Base-by-base conservation (phyloP, 208 protist genomes). In the Herpetomonas samuelpessoai region DNA sequence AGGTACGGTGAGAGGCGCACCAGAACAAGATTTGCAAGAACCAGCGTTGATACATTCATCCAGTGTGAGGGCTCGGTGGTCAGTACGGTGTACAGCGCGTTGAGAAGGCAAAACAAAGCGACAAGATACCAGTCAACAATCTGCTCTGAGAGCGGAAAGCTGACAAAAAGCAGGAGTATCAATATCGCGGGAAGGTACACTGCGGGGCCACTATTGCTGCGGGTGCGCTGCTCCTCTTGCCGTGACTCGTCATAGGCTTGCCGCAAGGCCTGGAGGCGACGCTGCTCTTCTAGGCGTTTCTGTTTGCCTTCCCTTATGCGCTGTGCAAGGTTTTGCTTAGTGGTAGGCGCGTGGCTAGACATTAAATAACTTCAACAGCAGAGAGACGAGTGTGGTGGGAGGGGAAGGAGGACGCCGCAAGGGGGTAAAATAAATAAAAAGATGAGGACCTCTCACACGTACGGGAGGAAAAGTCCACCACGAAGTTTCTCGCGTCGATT, bases 111-210 rank as follows among this genome's bases (percentile, higher is more conserved):
- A 46, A 92, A 79, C 26, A 79, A 56, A 10, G 61, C 56, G 6
- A 92, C 88, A 0, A 91, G 39, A 22, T 71, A 51, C 86, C 88
- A 95, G 57, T 95, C 85, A 3, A 95, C 76, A 19, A 74, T 69
- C 31, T 61, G 72, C 35, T 92, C 85, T 0, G 83, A 88, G 19
- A 95, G 69, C 0, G 88, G 88, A 54, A 95, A 77, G 48, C 83
- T 92, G 9, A 91, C 58, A 41, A 92, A 92, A 6, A 95, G 31
- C 14, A 95, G 76, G 46, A 71, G 81, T 44, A 92, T 77, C 25
- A 92, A 48, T 45, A 95, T 92, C 53, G 62, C 86, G 0, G 83
- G 70, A 48, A 94, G 71, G 46, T 82, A 84, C 25, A 56, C 45
- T 31, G 64, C 65, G 14, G 74, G 39, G 19, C 65, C 62, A 10